These are phyloP conservation scores for Cordyceps cicadae DNA, from an alignment of 2,329 filamentous ascomycete genomes.

Conservation along the genomic window DNA sequence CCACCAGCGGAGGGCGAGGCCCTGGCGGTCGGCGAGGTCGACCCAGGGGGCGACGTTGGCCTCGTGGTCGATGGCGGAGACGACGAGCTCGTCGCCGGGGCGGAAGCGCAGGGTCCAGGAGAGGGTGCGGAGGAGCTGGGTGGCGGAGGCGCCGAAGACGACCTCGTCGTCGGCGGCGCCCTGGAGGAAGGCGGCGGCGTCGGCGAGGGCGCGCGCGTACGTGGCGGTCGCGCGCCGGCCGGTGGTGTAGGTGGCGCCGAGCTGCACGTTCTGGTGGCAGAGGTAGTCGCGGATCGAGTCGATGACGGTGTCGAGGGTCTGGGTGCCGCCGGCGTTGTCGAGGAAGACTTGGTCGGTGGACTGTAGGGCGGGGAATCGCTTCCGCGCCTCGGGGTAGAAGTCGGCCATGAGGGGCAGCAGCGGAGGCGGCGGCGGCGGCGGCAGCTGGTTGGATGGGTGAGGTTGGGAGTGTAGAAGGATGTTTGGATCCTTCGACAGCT, in stretches of 20 bases:
- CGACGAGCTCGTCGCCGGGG: slow-evolving; percentile 56
- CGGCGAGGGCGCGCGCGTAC: slow-evolving; percentile 52
- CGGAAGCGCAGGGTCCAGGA: slow-evolving; percentile 45
- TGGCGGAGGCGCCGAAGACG: slow-evolving; percentile 65
- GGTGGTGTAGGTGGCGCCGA: slow-evolving; percentile 61
- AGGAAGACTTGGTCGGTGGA: slow-evolving; percentile 59
- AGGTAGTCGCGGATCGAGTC: slow-evolving; percentile 60
- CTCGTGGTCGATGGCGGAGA: slow-evolving; percentile 69
- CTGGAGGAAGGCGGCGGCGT: slow-evolving; percentile 64
- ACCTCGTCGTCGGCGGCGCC: slow-evolving; percentile 54
- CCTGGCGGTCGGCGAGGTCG: slow-evolving; percentile 52
- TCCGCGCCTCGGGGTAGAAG: slow-evolving; percentile 7
- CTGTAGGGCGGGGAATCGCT: slow-evolving; percentile 56
- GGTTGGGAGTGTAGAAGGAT: too few relatives aligned
- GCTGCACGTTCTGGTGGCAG: slow-evolving; percentile 61
- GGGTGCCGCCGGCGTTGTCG: slow-evolving; percentile 72
- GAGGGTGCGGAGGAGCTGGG: slow-evolving; percentile 68
- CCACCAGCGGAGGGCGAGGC: slow-evolving; percentile 65
- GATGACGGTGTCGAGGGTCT: slow-evolving; percentile 58
- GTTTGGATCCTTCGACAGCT: too few relatives aligned
- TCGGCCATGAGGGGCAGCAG: neutral
- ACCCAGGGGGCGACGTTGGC: slow-evolving; percentile 71
- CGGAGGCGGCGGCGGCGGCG: neutral
- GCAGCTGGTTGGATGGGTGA: too few relatives aligned
- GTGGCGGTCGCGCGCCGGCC: slow-evolving; percentile 50